These are phyloP conservation scores for Globisporangium heterothallicum DNA, from an alignment of 352 stramenopile species.

Conservation along the genomic window DNA sequence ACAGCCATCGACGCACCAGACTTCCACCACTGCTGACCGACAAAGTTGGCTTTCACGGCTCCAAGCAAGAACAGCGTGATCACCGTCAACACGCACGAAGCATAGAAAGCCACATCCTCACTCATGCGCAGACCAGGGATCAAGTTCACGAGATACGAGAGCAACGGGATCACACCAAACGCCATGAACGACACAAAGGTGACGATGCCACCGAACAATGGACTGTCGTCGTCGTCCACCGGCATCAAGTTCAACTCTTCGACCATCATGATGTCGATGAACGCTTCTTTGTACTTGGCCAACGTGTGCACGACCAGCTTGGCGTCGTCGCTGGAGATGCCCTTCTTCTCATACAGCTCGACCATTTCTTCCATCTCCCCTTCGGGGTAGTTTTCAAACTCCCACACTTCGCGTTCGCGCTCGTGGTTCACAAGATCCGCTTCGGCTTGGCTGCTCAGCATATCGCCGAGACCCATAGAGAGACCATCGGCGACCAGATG, in stretches of 20 bases:
- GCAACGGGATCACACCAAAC: constrained; percentile 90
- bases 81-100: constrained; percentile 91
- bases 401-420: constrained; percentile 89
- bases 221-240: constrained; percentile 89
- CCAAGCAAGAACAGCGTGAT: constrained; percentile 93
- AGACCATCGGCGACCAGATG: constrained; percentile 95
- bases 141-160: constrained; percentile 91
- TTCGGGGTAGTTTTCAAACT: constrained; percentile 95
- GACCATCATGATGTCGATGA: constrained; percentile 97
- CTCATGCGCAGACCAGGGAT: constrained; percentile 60
- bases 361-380: constrained; percentile 97
- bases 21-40: constrained; percentile 71
- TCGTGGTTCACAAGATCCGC: constrained; percentile 93
- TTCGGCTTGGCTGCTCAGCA: constrained; percentile 91
- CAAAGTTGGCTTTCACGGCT: constrained; percentile 87
- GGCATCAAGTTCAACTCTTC: constrained; percentile 95
- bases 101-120: constrained; percentile 74
- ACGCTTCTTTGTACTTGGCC: constrained; percentile 96
- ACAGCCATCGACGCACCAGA: constrained; percentile 68
- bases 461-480: constrained; percentile 94
- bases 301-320: constrained; percentile 90
- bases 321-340: constrained; percentile 89
- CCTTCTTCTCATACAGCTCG: constrained; percentile 91
- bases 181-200: constrained; percentile 90
- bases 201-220: constrained; percentile 74